Evolutionary conservation across 78 protist species (phyloP).

Genomic region (Dictyostelium capitatum): DNA sequence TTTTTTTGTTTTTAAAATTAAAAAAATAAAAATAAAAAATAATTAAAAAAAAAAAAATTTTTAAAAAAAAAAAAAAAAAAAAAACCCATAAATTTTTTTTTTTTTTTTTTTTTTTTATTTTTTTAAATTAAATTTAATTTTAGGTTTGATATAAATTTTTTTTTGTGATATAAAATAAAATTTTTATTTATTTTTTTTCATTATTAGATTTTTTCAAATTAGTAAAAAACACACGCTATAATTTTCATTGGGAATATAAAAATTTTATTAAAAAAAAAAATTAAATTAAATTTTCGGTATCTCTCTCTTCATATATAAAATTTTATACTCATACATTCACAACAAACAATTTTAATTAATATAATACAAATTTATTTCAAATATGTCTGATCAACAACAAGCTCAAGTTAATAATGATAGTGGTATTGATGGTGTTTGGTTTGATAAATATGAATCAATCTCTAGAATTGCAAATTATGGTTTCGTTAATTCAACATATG

Average conservation of each 20-base stretch:
- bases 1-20: not conserved
- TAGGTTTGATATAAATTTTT: too few species aligned
- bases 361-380: not conserved
- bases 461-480: slow-evolving; percentile 35
- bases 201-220: too few species aligned
- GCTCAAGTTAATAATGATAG: not conserved
- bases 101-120: too few species aligned
- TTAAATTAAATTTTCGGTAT: too few species aligned
- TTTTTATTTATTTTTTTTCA: not conserved
- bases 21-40: not conserved
- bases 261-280: not conserved
- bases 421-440: slow-evolving; percentile 11
- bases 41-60: not conserved
- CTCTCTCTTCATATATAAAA: too few species aligned
- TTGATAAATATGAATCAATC: slow-evolving; percentile 32
- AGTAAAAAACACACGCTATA: too few species aligned
- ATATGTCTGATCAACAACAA: not conserved
- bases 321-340: too few species aligned
- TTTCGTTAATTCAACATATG: not conserved
- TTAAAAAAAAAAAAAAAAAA: not conserved
- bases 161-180: not conserved
- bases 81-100: too few species aligned
- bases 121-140: too few species aligned
- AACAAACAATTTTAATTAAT: not conserved
- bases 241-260: not conserved